A percentile compares a stretch with the other conserved stretches of the same genome.
These are phyloP conservation scores for Dactylellina haptotyla DNA, from an alignment of 2,329 filamentous ascomycete genomes.

Conservation along the genomic window DNA sequence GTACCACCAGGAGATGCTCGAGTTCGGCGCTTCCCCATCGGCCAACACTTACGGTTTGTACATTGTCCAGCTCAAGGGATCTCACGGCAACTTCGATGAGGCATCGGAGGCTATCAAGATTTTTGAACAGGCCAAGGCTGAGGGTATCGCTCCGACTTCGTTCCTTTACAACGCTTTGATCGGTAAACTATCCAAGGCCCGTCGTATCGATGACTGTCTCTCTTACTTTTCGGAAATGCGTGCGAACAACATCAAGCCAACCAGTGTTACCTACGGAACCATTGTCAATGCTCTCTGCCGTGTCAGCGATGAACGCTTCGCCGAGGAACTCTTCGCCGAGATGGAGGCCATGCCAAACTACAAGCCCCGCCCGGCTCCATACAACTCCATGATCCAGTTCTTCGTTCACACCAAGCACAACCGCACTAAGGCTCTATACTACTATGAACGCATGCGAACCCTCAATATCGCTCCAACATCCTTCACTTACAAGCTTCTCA, in stretches of 20 bases:
- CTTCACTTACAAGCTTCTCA: constrained; percentile 96
- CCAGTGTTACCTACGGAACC: constrained; percentile 96
- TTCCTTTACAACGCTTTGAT: constrained; percentile 99
- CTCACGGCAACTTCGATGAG: constrained; percentile 96
- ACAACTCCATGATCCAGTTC: constrained; percentile 99
- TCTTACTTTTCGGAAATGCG: constrained; percentile 99
- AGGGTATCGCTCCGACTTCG: constrained; percentile 93
- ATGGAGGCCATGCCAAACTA: constrained; percentile 99
- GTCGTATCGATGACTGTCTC: constrained; percentile 96
- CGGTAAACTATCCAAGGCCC: constrained; percentile 96
- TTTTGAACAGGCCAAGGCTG: constrained; percentile 90
- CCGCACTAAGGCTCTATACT: constrained; percentile 88
- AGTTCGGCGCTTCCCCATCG: constrained; percentile 89
- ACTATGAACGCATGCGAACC: constrained; percentile 92
- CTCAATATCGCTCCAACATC: constrained; percentile 89
- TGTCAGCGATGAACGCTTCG: constrained; percentile 96
- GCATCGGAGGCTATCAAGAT: constrained; percentile 97
- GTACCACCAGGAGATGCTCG: constrained; percentile 89
- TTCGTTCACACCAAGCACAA: constrained; percentile 98
- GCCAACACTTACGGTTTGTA: constrained; percentile 98
- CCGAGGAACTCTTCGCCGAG: constrained; percentile 96
- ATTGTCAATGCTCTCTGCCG: constrained; percentile 97
- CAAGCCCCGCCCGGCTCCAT: constrained; percentile 94
- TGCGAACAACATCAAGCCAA: constrained; percentile 87
- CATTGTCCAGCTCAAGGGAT: constrained; percentile 98